Conservation (phyloP, 352 stramenopile genomes). For the Pythium sp. region DNA sequence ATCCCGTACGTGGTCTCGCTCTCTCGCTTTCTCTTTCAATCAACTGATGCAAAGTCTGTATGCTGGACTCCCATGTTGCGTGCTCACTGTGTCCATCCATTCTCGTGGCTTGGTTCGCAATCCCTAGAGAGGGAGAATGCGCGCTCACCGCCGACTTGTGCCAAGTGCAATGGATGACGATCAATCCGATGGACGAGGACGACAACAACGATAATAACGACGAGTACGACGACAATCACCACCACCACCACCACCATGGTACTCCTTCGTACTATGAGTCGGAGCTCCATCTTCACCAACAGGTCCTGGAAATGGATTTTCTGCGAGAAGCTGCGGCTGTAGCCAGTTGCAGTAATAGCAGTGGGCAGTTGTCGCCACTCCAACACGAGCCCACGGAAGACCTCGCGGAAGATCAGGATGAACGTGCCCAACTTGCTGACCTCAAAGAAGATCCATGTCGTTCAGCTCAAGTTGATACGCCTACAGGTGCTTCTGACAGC, state of each 20-base stretch:
- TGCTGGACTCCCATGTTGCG: not conserved
- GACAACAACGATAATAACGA: constrained; percentile 27
- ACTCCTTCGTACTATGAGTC: not conserved
- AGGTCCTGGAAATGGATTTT: constrained; percentile 15
- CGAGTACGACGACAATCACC: constrained; percentile 4
- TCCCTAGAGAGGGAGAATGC: constrained; percentile 19
- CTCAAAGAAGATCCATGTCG: not conserved
- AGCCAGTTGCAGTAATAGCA: not conserved
- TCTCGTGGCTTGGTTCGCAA: not conserved
- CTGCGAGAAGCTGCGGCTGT: not conserved
- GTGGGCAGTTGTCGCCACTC: not conserved
- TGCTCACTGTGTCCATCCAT: constrained; percentile 1
- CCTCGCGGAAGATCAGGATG: not conserved
- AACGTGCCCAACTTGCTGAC: not conserved
- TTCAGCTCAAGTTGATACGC: not conserved
- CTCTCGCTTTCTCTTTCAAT: not conserved
- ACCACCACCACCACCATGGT: constrained; percentile 6
- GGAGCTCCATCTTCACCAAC: not conserved
- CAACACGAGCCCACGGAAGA: not conserved
- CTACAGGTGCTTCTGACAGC: too few species aligned
- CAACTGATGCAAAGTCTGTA: not conserved
- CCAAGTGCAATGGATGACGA: constrained; percentile 65
- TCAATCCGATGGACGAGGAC: constrained; percentile 53
- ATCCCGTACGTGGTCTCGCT: constrained; percentile 29
- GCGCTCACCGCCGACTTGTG: constrained; percentile 42